Percentiles rank a stretch among this genome's conserved stretches.
These are phyloP conservation scores for Aspergillus tubingensis DNA, from an alignment of 2,329 filamentous ascomycete species.

Conservation along the genomic window DNA sequence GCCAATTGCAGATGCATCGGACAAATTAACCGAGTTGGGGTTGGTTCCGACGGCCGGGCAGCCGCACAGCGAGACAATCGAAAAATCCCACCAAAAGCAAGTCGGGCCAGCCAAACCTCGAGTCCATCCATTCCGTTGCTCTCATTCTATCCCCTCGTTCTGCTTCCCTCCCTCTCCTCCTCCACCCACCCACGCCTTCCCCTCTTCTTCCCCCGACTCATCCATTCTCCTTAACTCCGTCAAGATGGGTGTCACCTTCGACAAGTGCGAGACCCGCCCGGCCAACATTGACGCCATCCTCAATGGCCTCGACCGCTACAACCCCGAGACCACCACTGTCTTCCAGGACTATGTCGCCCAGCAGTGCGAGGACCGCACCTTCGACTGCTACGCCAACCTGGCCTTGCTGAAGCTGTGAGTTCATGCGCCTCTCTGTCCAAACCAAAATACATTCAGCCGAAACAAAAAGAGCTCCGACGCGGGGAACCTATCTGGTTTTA, in stretches of 20 bases:
- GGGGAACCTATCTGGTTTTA: slow-evolving; percentile 16
- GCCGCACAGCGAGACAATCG: slow-evolving; percentile 27
- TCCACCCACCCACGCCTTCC: background rate
- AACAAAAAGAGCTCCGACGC: slow-evolving; percentile 7
- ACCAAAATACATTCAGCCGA: background rate
- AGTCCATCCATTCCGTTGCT: slow-evolving; percentile 15
- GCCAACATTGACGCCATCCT: slow-evolving; percentile 91
- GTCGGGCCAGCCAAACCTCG: slow-evolving; percentile 8
- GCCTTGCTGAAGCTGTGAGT: slow-evolving; percentile 92
- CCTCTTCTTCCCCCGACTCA: background rate
- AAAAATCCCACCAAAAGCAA: slow-evolving; percentile 30
- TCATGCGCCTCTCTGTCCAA: slow-evolving; percentile 8
- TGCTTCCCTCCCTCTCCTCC: slow-evolving; percentile 1
- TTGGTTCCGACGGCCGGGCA: slow-evolving; percentile 12
- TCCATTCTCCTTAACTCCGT: slow-evolving; percentile 6
- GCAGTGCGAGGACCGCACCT: slow-evolving; percentile 93
- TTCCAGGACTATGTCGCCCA: slow-evolving; percentile 94
- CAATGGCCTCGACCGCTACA: slow-evolving; percentile 96
- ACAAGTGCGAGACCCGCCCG: slow-evolving; percentile 88
- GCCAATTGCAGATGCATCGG: slow-evolving; percentile 13
- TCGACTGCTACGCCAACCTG: slow-evolving; percentile 95
- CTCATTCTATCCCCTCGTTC: slow-evolving; percentile 4
- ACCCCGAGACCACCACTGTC: slow-evolving; percentile 89
- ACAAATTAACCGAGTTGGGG: slow-evolving; percentile 17
- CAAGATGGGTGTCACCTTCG: slow-evolving; percentile 57